Evolutionary conservation across 169 alveolate genomes (phyloP).

Genomic region (Cryptosporidium meleagridis): DNA sequence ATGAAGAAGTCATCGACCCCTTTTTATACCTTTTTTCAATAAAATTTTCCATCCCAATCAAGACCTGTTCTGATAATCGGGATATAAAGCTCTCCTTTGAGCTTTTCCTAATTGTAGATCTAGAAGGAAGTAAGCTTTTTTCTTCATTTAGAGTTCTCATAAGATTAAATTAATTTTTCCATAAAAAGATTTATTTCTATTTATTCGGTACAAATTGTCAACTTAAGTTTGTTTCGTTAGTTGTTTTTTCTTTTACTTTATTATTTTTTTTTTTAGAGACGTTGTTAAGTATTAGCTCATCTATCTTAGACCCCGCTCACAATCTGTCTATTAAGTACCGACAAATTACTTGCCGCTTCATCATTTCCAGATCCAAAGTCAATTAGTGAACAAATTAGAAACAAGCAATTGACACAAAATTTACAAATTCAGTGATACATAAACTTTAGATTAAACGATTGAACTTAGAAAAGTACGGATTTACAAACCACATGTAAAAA

Average conservation of each 20-base stretch:
- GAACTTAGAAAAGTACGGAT: not conserved
- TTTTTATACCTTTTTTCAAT: conserved; percentile 40
- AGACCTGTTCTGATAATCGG: conserved; percentile 67
- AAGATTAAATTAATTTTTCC: not conserved
- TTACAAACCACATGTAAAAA: not conserved
- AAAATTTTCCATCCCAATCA: conserved; percentile 72
- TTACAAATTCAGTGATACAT: too few species aligned
- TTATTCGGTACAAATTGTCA: not conserved
- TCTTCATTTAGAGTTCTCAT: conserved; percentile 43
- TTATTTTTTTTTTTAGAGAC: not conserved
- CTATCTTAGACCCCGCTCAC: not conserved
- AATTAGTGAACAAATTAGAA: not conserved
- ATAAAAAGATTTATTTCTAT: not conserved
- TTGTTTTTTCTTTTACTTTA: not conserved
- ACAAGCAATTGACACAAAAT: too few species aligned
- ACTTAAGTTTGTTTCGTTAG: not conserved
- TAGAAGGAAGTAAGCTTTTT: conserved; percentile 37
- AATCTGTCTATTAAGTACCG: conserved; percentile 16
- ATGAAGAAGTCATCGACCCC: conserved; percentile 66
- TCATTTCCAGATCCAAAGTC: not conserved
- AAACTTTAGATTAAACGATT: too few species aligned
- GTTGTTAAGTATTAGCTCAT: not conserved
- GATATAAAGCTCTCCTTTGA: conserved; percentile 60
- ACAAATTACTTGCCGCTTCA: not conserved
- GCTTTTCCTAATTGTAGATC: conserved; percentile 7